Evolutionary conservation across 2,329 filamentous ascomycete species (phyloP).

Genomic region (Ceratocystis lukuohia): DNA sequence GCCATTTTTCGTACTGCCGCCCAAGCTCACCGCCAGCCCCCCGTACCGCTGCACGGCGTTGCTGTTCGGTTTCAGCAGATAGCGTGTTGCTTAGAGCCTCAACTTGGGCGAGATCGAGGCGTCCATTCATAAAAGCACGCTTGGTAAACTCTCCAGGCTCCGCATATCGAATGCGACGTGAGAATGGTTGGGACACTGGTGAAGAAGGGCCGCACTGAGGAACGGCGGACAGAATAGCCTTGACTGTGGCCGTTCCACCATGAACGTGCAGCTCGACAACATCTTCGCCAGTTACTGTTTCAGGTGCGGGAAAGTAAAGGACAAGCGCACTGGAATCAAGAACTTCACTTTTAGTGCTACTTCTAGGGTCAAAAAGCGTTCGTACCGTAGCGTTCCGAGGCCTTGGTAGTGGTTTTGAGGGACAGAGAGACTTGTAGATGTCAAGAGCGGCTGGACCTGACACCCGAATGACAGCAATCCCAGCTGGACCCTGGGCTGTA

Average conservation of each 20-base stretch:
- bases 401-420: slow-evolving; percentile 31
- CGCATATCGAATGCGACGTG: slow-evolving; percentile 57
- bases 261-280: slow-evolving; percentile 90
- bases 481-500: slow-evolving; percentile 70
- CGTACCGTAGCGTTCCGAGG: slow-evolving; percentile 56
- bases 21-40: slow-evolving; percentile 60
- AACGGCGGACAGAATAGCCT: slow-evolving; percentile 70
- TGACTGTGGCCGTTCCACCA: slow-evolving; percentile 77
- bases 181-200: not conserved
- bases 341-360: slow-evolving; percentile 35
- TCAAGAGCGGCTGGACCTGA: slow-evolving; percentile 60
- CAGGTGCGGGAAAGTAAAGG: slow-evolving; percentile 67
- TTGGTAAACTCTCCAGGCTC: slow-evolving; percentile 93
- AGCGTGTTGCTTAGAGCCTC: slow-evolving; percentile 51
- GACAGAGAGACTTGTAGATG: slow-evolving; percentile 41
- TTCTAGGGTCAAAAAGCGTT: slow-evolving; percentile 48
- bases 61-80: slow-evolving; percentile 73
- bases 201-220: slow-evolving; percentile 33
- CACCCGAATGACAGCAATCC: slow-evolving; percentile 78
- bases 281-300: slow-evolving; percentile 83
- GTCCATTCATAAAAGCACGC: slow-evolving; percentile 75
- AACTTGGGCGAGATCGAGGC: slow-evolving; percentile 75
- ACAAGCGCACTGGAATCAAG: slow-evolving; percentile 67
- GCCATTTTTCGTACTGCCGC: slow-evolving; percentile 70
- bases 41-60: slow-evolving; percentile 72